Percentiles rank a stretch among this genome's conserved stretches.
phyloP scores from a whole-genome alignment of 2,329 filamentous ascomycete species.

The Stemphylium lycopersici region DNA sequence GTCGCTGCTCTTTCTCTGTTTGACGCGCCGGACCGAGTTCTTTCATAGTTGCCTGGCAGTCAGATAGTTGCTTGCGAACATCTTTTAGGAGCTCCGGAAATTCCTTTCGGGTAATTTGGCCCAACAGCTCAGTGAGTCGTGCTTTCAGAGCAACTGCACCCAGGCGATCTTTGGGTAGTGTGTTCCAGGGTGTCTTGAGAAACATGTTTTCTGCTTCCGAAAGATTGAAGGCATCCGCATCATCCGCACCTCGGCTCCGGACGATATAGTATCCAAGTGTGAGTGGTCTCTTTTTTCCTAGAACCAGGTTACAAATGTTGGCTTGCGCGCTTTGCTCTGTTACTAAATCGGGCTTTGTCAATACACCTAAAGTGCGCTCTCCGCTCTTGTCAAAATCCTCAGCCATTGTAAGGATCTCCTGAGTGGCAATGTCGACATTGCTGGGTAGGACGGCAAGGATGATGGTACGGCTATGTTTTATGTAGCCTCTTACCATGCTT shows the following conservation, averaged over 20 bases:
- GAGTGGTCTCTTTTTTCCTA: constrained; percentile 7
- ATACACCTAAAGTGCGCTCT: constrained; percentile 44
- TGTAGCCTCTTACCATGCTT: constrained; percentile 25
- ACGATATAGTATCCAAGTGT: constrained; percentile 43
- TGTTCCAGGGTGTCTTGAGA: background rate
- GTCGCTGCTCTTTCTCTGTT: constrained; percentile 44
- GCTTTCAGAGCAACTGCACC: constrained; percentile 3
- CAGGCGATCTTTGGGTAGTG: background rate
- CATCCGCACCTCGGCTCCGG: constrained; percentile 38
- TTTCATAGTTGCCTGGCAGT: constrained; percentile 24
- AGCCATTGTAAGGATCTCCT: constrained; percentile 6
- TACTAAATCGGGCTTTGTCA: constrained; percentile 49
- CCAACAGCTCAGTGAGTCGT: constrained; percentile 1
- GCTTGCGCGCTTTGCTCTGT: constrained; percentile 16
- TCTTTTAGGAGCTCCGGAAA: constrained; percentile 2
- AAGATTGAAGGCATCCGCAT: constrained; percentile 23
- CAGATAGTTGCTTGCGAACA: background rate
- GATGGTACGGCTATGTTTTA: constrained; percentile 24
- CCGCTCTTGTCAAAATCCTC: constrained; percentile 40
- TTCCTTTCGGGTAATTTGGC: constrained; percentile 2
- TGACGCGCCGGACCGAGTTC: constrained; percentile 45
- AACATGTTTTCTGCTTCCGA: background rate
- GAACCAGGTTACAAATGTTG: constrained; percentile 12
- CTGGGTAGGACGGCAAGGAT: constrained; percentile 26
- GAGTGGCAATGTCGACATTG: constrained; percentile 46